Percentiles rank a stretch among this genome's conserved stretches.
phyloP scores from a whole-genome alignment of 2,329 filamentous ascomycete genomes.

The Lachnellula cervina region DNA sequence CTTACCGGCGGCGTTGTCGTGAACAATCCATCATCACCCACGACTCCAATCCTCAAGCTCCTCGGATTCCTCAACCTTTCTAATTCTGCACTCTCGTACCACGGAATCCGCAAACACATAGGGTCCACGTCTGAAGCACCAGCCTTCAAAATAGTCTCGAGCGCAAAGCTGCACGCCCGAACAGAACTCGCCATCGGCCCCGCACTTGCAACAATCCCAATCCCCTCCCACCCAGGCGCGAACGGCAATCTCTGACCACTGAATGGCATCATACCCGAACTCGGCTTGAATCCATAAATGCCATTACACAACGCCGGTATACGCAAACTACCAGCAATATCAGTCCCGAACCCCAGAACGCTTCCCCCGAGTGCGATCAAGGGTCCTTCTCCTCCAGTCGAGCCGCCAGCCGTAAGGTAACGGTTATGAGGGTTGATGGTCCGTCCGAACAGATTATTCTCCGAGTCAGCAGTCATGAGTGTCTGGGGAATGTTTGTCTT shows the following conservation, averaged over 20 bases:
- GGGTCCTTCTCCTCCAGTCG: slow-evolving; percentile 60
- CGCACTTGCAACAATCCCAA: slow-evolving; percentile 42
- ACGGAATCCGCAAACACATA: background rate
- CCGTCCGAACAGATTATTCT: slow-evolving; percentile 58
- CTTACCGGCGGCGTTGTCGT: slow-evolving; percentile 32
- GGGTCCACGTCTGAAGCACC: background rate
- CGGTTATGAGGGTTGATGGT: slow-evolving; percentile 58
- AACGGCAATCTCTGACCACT: slow-evolving; percentile 39
- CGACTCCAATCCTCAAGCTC: slow-evolving; percentile 29
- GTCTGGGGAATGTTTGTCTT: slow-evolving; percentile 67
- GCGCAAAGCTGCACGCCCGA: slow-evolving; percentile 4
- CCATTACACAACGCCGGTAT: slow-evolving; percentile 46
- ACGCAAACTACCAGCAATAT: slow-evolving; percentile 47
- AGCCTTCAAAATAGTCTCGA: slow-evolving; percentile 4
- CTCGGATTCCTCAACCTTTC: slow-evolving; percentile 6
- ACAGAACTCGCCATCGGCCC: slow-evolving; percentile 38
- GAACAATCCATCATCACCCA: slow-evolving; percentile 28
- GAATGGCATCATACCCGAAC: slow-evolving; percentile 37
- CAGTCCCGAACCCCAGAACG: slow-evolving; percentile 55
- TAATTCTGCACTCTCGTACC: slow-evolving; percentile 18
- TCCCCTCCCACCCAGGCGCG: slow-evolving; percentile 49
- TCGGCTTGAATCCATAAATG: slow-evolving; percentile 47
- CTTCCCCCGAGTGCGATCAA: slow-evolving; percentile 53
- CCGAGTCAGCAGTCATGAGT: slow-evolving; percentile 48
- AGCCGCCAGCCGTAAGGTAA: slow-evolving; percentile 55